Base-by-base conservation (phyloP, 495 filamentous ascomycete genomes). In the Corynascus novoguineensis region DNA sequence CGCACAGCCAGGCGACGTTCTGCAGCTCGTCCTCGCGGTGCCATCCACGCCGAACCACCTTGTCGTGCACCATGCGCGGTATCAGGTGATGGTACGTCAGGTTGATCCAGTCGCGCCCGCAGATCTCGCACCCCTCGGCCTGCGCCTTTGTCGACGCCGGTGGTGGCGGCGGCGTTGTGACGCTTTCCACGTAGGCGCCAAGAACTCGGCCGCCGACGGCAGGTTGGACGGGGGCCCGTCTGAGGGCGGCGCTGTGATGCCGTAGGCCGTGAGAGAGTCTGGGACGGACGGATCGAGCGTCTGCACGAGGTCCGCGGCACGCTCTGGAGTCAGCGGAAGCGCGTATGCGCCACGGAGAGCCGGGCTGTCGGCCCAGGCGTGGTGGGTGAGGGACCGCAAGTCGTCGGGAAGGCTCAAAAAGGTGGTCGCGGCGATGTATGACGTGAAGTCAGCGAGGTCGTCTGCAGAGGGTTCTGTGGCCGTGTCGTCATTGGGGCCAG, bases 1-100 rank as follows among this genome's bases (percentile, higher is more conserved):
- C 79, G 74, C 90, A 95, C 63, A 96, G 68, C 89, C 89, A 96
- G 28, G 90, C 90, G 25, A 95, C 89, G 67, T 81, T 89, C 67
- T 88, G 82, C 71, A 92, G 62, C 73, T 82, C 78, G 75, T 85
- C 84, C 59, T 83, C 82, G 15, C 80, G 78, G 75, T 90, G 87
- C 90, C 89, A 95, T 4, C 89, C 88, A 28, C 88, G 76, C 72
- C 88, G 88, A 12, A 88, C 62, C 7, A 82, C 89, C 71, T 90
- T 92, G n/a, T 76, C 81, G 71, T 95, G 90, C 61, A 88, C 81
- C 35, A 79, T 75, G 28, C 82, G 75, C 31, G 90, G 90, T 57
- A 95, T 89, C 46, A 96, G 72, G 72, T 95, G 90, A 62, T 95
- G 90, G 69, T 92, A 93, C 7, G 85, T 86, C 40, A 92, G 70